Evolutionary conservation across 2,329 filamentous ascomycete species (phyloP), one percentile per base, ranked within the genome.

Genomic region (Pseudocercospora musae): DNA sequence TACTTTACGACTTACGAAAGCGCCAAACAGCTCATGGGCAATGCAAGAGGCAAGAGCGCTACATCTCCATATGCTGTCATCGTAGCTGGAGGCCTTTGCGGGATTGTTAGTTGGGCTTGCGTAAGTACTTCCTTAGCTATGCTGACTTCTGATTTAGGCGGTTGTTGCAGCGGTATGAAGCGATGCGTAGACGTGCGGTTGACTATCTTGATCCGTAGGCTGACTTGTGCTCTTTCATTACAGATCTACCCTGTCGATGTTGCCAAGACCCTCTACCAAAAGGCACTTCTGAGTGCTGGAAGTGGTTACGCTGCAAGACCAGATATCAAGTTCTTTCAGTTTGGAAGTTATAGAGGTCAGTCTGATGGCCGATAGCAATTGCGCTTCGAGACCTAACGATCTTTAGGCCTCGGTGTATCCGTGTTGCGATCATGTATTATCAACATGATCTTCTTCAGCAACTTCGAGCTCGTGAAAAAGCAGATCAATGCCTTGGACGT

Each of bases 1-100:
- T 96, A 96, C 76, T 96, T 96, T 73, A 91, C 90, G 79, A 93
- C 91, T 29, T 96, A 96, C 75, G 91, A 96, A 77, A 92, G 89
- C 74, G 86, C 87, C 69, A 96, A 96, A 74, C 91, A 95, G 75
- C 78, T 94, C 23, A 84, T 92, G 66, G 90, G 89, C 20, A 91
- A 90, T 15, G 86, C 90, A 66, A 86, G 89, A 53, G 89, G 89
- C 66, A 84, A 84, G 64, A 87, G 88, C 7, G 87, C 90, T n/a
- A 91, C 89, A 54, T 90, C 89, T 71, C 90, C 90, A n/a, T 75
- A 91, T 59, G 89, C 91, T 15, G 90, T 95, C 31, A 85, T 93
- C 13, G 81, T 88, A 53, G 90, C 91, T 20, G 92, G 92, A 58
- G 91, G 89, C 23, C 80, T 94, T 59, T 95, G 91, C 74, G 91